A percentile compares a stretch with the other conserved stretches of the same genome.
phyloP scores from a whole-genome alignment of 1,139 yeast genomes.

The Saccharomycopsis hybrid region DNA sequence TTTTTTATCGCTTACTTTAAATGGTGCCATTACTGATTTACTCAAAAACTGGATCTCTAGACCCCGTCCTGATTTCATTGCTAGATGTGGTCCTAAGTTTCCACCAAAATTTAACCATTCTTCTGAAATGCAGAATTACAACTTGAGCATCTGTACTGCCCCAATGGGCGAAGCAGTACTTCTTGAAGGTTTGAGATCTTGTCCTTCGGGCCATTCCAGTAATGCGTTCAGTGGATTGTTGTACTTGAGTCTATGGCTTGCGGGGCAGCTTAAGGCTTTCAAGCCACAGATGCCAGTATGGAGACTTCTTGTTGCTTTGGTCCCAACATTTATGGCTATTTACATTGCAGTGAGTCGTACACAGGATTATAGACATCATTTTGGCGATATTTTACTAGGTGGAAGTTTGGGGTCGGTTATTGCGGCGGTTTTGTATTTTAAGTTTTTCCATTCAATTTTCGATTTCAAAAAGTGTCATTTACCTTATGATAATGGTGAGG shows the following conservation, averaged over 20 bases:
- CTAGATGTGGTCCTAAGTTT: constrained; percentile 51
- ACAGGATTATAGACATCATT: constrained; percentile 76
- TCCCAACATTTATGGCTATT: constrained; percentile 51
- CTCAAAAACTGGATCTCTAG: constrained; percentile 70
- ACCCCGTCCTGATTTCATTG: constrained; percentile 72
- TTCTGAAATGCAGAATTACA: constrained; percentile 32
- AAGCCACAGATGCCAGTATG: constrained; percentile 45
- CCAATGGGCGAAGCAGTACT: constrained; percentile 35
- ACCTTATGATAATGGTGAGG: constrained; percentile 8
- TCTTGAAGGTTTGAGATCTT: constrained; percentile 67
- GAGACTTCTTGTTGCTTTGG: constrained; percentile 39
- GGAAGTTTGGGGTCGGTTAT: constrained; percentile 31
- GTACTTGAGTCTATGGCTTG: constrained; percentile 55
- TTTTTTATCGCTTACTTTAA: constrained; percentile 8
- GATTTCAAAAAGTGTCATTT: constrained; percentile 9
- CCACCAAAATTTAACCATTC: neutral
- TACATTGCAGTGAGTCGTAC: constrained; percentile 66
- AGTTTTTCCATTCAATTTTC: constrained; percentile 15
- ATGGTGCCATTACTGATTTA: constrained; percentile 42
- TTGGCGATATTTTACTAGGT: constrained; percentile 61
- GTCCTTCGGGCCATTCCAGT: constrained; percentile 76
- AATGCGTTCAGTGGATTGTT: constrained; percentile 61
- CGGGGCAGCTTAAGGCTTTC: constrained; percentile 49
- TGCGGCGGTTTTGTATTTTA: constrained; percentile 11
- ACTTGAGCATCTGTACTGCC: constrained; percentile 53